Evolutionary conservation across 2,329 filamentous ascomycete genomes (phyloP).

Genomic region (Colletotrichum sansevieriae): DNA sequence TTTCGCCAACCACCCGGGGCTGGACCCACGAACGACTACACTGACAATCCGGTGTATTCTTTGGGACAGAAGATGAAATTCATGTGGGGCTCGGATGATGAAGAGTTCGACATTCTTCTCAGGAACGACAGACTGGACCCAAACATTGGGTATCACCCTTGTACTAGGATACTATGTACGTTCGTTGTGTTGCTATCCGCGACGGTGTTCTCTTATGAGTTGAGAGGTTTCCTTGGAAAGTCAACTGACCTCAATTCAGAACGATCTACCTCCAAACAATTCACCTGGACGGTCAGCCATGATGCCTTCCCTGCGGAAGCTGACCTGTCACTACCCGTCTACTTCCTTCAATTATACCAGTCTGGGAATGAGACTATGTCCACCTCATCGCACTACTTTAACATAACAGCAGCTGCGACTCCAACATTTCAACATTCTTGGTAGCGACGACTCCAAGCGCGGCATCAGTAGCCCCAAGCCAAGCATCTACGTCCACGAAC

Average conservation of each 20-base stretch:
- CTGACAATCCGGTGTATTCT: not conserved
- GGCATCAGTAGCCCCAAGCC: not conserved
- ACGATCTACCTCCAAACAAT: not conserved
- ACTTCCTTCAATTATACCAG: not conserved
- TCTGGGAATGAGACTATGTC: not conserved
- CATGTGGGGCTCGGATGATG: not conserved
- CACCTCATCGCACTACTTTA: not conserved
- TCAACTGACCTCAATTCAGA: not conserved
- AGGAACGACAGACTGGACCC: not conserved
- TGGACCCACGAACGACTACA: not conserved
- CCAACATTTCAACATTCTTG: too few relatives aligned
- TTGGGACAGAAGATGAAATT: not conserved
- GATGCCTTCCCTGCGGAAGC: not conserved
- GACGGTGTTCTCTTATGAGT: too few relatives aligned
- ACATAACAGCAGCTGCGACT: not conserved
- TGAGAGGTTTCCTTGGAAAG: too few relatives aligned
- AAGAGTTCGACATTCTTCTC: not conserved
- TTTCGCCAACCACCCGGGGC: not conserved
- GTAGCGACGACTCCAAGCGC: not conserved
- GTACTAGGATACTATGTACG: not conserved
- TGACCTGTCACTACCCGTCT: not conserved
- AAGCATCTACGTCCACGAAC: not conserved
- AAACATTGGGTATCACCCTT: not conserved
- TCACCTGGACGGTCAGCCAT: conserved; percentile 1
- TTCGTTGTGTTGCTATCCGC: too few relatives aligned